These are phyloP conservation scores for Cladosporium sp. DNA, from an alignment of 2,329 filamentous ascomycete species.

Conservation along the genomic window DNA sequence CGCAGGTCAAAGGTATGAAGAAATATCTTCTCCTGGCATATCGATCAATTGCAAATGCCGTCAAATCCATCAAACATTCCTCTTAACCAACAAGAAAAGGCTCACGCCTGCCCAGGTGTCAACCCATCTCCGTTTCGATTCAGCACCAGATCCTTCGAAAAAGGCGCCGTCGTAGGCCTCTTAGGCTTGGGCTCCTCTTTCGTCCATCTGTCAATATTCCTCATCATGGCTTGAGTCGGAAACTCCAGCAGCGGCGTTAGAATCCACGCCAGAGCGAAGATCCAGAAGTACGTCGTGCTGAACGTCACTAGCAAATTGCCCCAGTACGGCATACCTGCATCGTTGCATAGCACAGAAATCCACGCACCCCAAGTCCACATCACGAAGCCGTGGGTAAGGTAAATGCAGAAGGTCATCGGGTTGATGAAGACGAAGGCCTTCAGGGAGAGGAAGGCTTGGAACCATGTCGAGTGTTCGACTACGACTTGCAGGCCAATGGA, in stretches of 20 bases:
- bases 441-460: slow-evolving; percentile 40
- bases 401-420: slow-evolving; percentile 47
- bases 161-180: slow-evolving; percentile 19
- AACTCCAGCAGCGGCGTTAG: slow-evolving; percentile 17
- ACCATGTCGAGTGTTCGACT: slow-evolving; percentile 32
- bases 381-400: slow-evolving; percentile 43
- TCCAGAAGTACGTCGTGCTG: slow-evolving; percentile 29
- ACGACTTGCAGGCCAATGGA: slow-evolving; percentile 31
- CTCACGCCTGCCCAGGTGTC: no score
- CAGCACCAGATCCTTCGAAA: slow-evolving; percentile 16
- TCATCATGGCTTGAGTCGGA: slow-evolving; percentile 18
- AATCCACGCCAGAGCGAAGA: slow-evolving; percentile 18
- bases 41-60: no score
- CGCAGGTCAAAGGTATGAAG: no score
- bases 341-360: slow-evolving; percentile 32
- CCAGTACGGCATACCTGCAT: slow-evolving; percentile 29
- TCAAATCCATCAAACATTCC: no score
- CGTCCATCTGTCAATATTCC: slow-evolving; percentile 19
- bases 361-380: slow-evolving; percentile 41
- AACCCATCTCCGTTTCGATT: neutral
- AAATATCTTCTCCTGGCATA: no score
- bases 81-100: no score
- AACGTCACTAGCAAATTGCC: slow-evolving; percentile 33
- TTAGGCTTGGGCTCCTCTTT: slow-evolving; percentile 17
- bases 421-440: slow-evolving; percentile 38